phyloP scores from a whole-genome alignment of 2,329 filamentous ascomycete genomes.

The Phaeosphaeriaceae sp. region DNA sequence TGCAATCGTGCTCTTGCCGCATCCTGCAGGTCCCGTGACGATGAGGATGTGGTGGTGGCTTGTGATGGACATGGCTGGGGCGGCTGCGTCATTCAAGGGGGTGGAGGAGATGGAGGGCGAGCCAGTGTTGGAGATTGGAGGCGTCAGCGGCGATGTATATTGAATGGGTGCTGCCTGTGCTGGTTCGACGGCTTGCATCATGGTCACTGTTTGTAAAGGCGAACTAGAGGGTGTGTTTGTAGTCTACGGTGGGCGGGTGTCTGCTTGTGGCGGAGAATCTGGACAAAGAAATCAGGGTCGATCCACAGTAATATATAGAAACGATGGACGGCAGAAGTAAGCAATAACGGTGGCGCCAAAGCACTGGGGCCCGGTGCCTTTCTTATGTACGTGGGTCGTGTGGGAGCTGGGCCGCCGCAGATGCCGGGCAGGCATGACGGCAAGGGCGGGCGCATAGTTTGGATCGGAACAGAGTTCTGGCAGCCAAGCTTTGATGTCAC shows the following conservation, averaged over 20 bases:
- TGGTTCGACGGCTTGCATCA: slow-evolving; percentile 46
- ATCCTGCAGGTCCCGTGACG: slow-evolving; percentile 61
- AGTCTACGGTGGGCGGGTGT: slow-evolving; percentile 7
- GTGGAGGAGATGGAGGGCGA: slow-evolving; percentile 31
- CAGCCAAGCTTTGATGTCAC: slow-evolving; percentile 45
- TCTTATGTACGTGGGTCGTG: slow-evolving; percentile 25
- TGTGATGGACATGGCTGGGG: slow-evolving; percentile 36
- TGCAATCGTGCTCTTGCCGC: slow-evolving; percentile 62
- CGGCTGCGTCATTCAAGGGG: slow-evolving; percentile 18
- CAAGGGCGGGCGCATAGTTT: slow-evolving; percentile 41
- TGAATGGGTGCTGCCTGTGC: slow-evolving; percentile 33
- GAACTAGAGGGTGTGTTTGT: slow-evolving; percentile 5
- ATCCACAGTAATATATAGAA: slow-evolving; percentile 32
- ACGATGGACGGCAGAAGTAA: slow-evolving; percentile 14
- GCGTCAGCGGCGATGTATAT: slow-evolving; percentile 40
- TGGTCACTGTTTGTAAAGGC: slow-evolving; percentile 19
- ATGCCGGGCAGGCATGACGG: slow-evolving; percentile 40
- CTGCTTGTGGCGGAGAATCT: background rate
- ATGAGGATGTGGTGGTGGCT: slow-evolving; percentile 58
- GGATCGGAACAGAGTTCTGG: slow-evolving; percentile 24
- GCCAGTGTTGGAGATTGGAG: slow-evolving; percentile 35
- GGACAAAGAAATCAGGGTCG: slow-evolving; percentile 17
- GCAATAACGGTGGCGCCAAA: slow-evolving; percentile 25
- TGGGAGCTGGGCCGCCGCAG: slow-evolving; percentile 33
- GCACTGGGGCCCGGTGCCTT: slow-evolving; percentile 32